Evolutionary conservation across 140 eudicot species (phyloP), one percentile per base, ranked within the genome.

Genomic region (Senecio squalidus): DNA sequence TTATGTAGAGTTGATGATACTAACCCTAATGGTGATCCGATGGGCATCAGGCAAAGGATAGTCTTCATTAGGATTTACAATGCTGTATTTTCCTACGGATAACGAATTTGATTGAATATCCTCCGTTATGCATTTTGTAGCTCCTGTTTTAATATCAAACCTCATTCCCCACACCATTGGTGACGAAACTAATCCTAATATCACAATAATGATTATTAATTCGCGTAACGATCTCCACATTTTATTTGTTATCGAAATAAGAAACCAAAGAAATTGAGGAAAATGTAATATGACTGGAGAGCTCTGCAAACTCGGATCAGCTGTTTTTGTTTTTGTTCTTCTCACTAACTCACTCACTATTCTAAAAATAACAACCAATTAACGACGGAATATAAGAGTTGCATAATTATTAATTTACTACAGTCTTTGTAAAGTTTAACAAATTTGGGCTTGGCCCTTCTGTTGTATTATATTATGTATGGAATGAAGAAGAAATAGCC

Each of bases 61-160:
- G 17, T 82, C 85, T 59, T 63, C 58, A 33, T 71, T 3, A 16
- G 84, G 94, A 54, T 67, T 78, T 25, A 85, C 48, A 54, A 89
- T 67, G 43, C 25, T 47, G 72, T 80, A 89, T 43, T 75, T 89
- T 36, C 97, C 95, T 1, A 89, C 84, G 0, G 95, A 77, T 80
- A 85, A 66, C 26, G 86, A 41, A 50, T 71, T 58, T 59, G 64
- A 58, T 83, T 74, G 76, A 66, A 89, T 82, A 44, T 89, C 95
- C 36, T 85, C 95, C 28, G 85, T 57, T 51, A 88, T 80, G 82
- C 96, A 88, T 68, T 88, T 88, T 34, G 84, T 72, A 57, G 69
- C 70, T 17, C 95, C 93, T 34, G 95, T 80, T 59, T 74, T 71
- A 54, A 88, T 66, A 3, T 88, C 94, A 59, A 88, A 88, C 24